Conservation (phyloP, 352 stramenopile species). For the Pythium aphanidermatum region DNA sequence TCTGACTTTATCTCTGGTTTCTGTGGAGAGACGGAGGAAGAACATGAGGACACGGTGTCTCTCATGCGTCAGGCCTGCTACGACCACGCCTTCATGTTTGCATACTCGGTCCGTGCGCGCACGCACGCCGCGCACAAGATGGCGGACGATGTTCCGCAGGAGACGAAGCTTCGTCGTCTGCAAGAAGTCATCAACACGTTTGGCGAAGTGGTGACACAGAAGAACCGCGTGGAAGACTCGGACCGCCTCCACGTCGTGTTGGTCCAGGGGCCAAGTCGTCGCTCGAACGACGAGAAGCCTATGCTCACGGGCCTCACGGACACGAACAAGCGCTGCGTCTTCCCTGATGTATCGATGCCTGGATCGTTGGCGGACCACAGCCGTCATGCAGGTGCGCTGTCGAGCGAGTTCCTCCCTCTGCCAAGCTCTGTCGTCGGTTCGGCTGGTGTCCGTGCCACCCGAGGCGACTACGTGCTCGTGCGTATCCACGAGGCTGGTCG, state of each 20-base stretch:
- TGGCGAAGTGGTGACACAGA: slow-evolving; percentile 84
- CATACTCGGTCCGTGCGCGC: slow-evolving; percentile 94
- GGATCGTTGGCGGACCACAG: slow-evolving; percentile 41
- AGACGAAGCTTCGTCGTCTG: slow-evolving; percentile 94
- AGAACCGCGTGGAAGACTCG: slow-evolving; percentile 90
- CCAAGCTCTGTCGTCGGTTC: slow-evolving; percentile 13
- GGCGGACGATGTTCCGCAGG: slow-evolving; percentile 92
- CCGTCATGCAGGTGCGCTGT: slow-evolving; percentile 26
- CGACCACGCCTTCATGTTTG: slow-evolving; percentile 99
- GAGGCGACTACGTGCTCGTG: slow-evolving; percentile 83
- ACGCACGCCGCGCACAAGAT: slow-evolving; percentile 95
- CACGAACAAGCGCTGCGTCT: slow-evolving; percentile 88
- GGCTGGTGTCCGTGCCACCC: slow-evolving; percentile 36
- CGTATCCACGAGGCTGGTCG: slow-evolving; percentile 71
- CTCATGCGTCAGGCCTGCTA: slow-evolving; percentile 86
- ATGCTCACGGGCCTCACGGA: slow-evolving; percentile 86
- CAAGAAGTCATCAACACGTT: slow-evolving; percentile 96
- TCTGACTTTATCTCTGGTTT: slow-evolving; percentile 99
- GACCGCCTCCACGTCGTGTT: slow-evolving; percentile 93
- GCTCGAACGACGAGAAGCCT: slow-evolving; percentile 57
- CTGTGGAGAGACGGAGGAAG: slow-evolving; percentile 97
- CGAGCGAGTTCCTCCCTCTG: slow-evolving; percentile 43
- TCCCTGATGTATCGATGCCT: slow-evolving; percentile 52
- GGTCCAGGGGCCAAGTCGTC: slow-evolving; percentile 91
- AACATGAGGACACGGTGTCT: slow-evolving; percentile 93